Conservation (phyloP, 345 rosid genomes). For the Aquilaria sinensis region DNA sequence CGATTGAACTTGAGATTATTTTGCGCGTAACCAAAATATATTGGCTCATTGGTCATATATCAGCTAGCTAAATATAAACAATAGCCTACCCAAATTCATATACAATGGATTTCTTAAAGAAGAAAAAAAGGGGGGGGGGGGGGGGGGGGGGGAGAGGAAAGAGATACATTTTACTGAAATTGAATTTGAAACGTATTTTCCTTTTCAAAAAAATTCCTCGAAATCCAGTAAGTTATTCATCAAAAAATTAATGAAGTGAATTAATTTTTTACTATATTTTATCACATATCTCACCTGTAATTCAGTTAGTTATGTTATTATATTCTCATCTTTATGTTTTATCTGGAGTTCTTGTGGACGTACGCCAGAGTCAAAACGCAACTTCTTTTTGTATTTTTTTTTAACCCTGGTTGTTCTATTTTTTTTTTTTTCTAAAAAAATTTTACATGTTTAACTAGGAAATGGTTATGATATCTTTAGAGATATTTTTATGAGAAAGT, state of each 20-base stretch:
- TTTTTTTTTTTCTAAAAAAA: background rate
- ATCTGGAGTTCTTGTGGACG: background rate
- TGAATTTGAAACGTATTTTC: background rate
- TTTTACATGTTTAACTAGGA: no score
- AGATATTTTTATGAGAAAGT: no score
- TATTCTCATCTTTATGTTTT: background rate
- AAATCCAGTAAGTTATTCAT: background rate
- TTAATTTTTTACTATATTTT: no score
- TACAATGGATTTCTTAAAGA: no score
- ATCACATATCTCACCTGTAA: background rate
- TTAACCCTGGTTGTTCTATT: background rate
- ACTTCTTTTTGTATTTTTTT: background rate
- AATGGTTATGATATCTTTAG: no score
- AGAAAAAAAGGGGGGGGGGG: accelerated
- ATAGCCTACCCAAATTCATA: no score
- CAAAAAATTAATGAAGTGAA: no score
- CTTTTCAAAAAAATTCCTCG: background rate
- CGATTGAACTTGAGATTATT: no score
- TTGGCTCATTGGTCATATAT: no score
- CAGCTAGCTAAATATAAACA: no score
- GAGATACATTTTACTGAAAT: no score
- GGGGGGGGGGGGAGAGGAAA: background rate
- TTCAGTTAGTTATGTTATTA: background rate
- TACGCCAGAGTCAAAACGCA: background rate
- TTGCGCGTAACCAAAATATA: no score